Evolutionary conservation across 83 land plant genomes (phyloP).

Genomic region (Diphasiastrum complanatum): DNA sequence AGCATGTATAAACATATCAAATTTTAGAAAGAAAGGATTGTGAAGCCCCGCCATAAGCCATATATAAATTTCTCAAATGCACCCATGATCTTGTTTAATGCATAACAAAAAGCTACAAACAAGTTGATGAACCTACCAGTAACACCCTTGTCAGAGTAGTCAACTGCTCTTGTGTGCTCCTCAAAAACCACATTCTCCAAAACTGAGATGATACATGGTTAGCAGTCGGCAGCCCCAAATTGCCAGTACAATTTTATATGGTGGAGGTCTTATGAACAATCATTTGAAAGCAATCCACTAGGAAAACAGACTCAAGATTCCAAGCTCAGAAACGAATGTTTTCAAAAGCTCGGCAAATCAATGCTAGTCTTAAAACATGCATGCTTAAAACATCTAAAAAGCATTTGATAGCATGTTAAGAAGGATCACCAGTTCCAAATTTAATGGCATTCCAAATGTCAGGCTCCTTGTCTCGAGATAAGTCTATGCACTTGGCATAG

Average conservation of each 20-base stretch:
- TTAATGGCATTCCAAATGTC: slow-evolving; percentile 26
- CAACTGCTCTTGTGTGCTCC: slow-evolving; percentile 22
- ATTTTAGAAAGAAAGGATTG: not conserved
- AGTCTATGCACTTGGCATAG: slow-evolving; percentile 25
- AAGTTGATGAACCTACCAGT: slow-evolving; percentile 12
- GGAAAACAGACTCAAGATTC: no score
- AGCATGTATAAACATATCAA: not conserved
- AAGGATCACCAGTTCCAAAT: slow-evolving; percentile 20
- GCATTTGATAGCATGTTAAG: not conserved
- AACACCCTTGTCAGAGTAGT: slow-evolving; percentile 19
- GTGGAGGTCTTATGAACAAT: no score
- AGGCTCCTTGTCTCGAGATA: slow-evolving; percentile 26
- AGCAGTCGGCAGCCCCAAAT: no score
- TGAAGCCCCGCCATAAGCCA: not conserved
- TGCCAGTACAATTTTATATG: no score
- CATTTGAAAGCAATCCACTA: slow-evolving; percentile 1
- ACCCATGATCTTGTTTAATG: not conserved
- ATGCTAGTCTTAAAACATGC: not conserved
- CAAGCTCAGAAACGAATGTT: no score
- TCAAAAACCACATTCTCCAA: slow-evolving; percentile 29
- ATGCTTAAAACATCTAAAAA: not conserved
- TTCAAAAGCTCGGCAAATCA: not conserved
- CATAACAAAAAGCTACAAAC: no score
- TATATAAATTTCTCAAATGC: not conserved
- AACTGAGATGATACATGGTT: slow-evolving; percentile 9